These are phyloP conservation scores for Cyanidiococcus yangmingshanensis DNA, from an alignment of 23 red algal genomes.

Conservation along the genomic window DNA sequence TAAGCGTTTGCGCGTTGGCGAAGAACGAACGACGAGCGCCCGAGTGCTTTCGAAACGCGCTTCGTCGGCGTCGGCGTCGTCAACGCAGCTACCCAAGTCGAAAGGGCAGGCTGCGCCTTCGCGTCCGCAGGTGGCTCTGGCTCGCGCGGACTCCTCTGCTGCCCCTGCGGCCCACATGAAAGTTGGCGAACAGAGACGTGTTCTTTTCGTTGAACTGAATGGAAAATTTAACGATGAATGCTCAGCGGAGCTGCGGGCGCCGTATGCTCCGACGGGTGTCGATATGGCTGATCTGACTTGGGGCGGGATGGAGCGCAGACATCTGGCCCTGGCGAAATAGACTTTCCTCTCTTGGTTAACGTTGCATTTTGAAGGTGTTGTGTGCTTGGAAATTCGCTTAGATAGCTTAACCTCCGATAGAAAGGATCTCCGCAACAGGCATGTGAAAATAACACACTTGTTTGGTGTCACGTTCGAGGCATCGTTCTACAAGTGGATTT, in stretches of 20 bases:
- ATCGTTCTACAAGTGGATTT: no score
- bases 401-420: no score
- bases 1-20: not conserved
- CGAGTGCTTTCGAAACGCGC: not conserved
- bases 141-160: no score
- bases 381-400: no score
- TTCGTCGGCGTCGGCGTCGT: not conserved
- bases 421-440: no score
- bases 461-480: no score
- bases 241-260: not conserved
- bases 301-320: not conserved
- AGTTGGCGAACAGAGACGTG: not conserved
- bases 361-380: no score
- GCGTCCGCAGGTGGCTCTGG: no score
- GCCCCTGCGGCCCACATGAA: no score
- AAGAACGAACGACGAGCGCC: not conserved
- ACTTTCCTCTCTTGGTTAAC: not conserved
- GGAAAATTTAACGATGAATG: not conserved
- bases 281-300: not conserved
- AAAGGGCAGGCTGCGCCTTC: no score
- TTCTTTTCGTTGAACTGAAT: not conserved
- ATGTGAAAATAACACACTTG: no score
- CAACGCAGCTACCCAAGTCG: no score
- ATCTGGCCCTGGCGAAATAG: not conserved
- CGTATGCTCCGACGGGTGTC: not conserved